Percentiles rank a stretch among this genome's conserved stretches.
These are phyloP conservation scores for Trebouxiophyceae sp. DNA, from an alignment of 163 green algal species.

Conservation along the genomic window DNA sequence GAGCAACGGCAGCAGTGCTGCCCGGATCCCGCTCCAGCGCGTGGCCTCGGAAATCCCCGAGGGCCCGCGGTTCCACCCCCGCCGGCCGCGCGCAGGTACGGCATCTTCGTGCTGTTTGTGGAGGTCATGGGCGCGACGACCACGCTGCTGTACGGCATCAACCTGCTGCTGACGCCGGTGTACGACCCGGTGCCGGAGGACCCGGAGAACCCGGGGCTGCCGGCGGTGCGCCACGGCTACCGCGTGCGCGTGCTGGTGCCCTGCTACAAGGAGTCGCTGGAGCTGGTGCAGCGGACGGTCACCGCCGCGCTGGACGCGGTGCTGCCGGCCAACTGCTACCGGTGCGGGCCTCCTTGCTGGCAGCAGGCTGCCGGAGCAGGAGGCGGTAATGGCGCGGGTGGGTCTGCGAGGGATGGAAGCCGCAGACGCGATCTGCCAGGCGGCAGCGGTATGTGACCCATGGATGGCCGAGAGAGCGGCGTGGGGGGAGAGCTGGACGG, in stretches of 20 bases:
- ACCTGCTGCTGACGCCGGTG: conserved; percentile 39
- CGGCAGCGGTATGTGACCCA: no score
- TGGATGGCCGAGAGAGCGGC: no score
- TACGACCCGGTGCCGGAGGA: conserved; percentile 12
- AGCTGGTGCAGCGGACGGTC: conserved; percentile 38
- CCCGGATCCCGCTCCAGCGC: no score
- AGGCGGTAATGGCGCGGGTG: no score
- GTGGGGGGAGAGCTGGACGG: no score
- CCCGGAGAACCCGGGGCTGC: neutral
- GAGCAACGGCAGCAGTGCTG: no score
- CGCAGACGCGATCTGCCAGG: no score
- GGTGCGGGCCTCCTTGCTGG: no score
- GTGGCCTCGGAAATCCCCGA: no score
- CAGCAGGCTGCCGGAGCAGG: no score
- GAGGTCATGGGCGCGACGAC: conserved; percentile 56
- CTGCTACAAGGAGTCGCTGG: conserved; percentile 74
- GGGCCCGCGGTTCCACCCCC: no score
- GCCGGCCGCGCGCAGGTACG: conserved; percentile 37
- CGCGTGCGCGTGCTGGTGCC: conserved; percentile 64
- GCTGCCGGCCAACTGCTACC: conserved; percentile 13
- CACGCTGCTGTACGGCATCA: conserved; percentile 57
- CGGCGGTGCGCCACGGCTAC: conserved; percentile 24
- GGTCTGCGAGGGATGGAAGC: no score
- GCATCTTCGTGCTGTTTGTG: conserved; percentile 45
- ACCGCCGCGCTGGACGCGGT: conserved; percentile 12